Percentiles rank a stretch among this genome's conserved stretches.
phyloP scores from a whole-genome alignment of 306 rosid species.

The Sechiopsis laciniata region DNA sequence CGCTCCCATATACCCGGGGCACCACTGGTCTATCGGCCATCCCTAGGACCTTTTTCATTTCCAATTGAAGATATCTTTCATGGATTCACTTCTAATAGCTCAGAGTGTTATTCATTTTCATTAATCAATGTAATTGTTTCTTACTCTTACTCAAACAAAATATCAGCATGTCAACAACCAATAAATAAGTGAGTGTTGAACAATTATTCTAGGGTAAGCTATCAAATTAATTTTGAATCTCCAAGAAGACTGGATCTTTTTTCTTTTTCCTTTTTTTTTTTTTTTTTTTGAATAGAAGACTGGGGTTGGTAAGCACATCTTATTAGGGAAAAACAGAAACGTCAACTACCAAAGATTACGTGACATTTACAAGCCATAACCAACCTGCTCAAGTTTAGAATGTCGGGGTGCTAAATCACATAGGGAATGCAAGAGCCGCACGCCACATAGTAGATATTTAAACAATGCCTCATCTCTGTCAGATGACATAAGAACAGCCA shows the following conservation, averaged over 20 bases:
- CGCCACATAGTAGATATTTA: conserved; percentile 62
- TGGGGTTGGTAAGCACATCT: conserved; percentile 2
- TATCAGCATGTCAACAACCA: neutral
- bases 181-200: neutral
- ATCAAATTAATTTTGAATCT: neutral
- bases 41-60: too few species aligned
- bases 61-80: too few species aligned
- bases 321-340: neutral
- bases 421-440: conserved; percentile 79
- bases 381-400: conserved; percentile 84
- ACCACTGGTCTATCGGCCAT: too few species aligned
- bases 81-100: too few species aligned
- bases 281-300: neutral
- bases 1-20: too few species aligned
- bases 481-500: conserved; percentile 49
- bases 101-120: too few species aligned
- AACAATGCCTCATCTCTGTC: conserved; percentile 49
- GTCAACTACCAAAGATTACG: conserved; percentile 15
- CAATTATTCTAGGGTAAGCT: neutral
- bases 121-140: too few species aligned
- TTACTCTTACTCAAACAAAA: too few species aligned
- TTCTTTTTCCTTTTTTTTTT: too few species aligned
- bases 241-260: neutral
- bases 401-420: conserved; percentile 83
- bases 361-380: conserved; percentile 13